A percentile compares a stretch with the other conserved stretches of the same genome.
Evolutionary conservation across 768 basidiomycete species (phyloP).

Genomic region (Clathrus columnatus): DNA sequence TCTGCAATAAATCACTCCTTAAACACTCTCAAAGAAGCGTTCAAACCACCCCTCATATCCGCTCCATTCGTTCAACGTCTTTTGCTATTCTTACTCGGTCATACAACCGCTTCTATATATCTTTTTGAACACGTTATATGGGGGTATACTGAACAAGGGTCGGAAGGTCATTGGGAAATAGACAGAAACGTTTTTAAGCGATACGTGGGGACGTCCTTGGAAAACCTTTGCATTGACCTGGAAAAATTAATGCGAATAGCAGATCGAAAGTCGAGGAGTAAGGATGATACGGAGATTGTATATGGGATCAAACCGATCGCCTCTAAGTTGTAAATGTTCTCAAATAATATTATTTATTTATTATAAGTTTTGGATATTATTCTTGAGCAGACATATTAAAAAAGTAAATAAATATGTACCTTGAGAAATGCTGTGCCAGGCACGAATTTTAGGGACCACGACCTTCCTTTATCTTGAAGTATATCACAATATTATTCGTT

Average conservation of each 20-base stretch:
- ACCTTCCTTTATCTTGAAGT: too few species aligned
- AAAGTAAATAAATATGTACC: too few species aligned
- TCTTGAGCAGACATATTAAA: too few species aligned
- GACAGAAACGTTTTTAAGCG: background rate
- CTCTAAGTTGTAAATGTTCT: too few species aligned
- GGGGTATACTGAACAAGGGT: background rate
- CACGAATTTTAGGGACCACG: too few species aligned
- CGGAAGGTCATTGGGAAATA: background rate
- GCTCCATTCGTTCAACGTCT: slow-evolving; percentile 46
- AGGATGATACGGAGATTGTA: background rate
- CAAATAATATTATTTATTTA: too few species aligned
- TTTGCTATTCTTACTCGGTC: slow-evolving; percentile 41
- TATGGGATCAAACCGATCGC: too few species aligned
- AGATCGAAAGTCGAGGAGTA: background rate
- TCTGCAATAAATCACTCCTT: slow-evolving; percentile 31
- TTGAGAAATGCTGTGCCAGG: too few species aligned
- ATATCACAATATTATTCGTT: too few species aligned
- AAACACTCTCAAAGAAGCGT: slow-evolving; percentile 30
- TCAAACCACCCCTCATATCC: slow-evolving; percentile 27
- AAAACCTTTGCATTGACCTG: too few species aligned
- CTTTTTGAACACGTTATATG: background rate
- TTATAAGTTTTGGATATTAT: too few species aligned
- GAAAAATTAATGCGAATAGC: background rate
- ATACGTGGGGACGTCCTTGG: background rate
- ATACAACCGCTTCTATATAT: background rate